Base-by-base conservation (phyloP, 1,284 basidiomycete genomes). In the Phellopilus nigrolimitatus region DNA sequence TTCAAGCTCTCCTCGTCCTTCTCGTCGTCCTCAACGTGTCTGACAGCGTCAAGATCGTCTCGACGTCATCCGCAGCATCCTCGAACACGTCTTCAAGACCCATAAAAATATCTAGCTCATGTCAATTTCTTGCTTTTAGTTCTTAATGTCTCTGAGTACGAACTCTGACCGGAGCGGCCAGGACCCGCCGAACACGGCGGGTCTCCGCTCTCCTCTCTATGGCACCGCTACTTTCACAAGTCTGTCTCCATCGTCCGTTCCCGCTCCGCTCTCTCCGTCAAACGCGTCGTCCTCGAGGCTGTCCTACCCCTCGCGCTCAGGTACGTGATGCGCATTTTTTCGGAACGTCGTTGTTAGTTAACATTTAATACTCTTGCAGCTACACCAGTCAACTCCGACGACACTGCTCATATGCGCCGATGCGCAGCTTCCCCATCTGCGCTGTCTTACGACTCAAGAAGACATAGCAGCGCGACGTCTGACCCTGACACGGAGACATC, bases 191-290 rank as follows among this genome's bases (percentile, higher is more conserved):
- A 30, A 34, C 17, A 6, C 19, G 6, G 40, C 46, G 45, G 53
- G 53, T 34, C 53, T 55, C 28, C 53, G 53, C 38, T 76, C 74
- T 30, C 74, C 75, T 13, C 62, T 73, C 2, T 75, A 69, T 55
- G 74, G 74, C 56, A 75, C 75, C 22, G 73, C 75, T 25, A 78
- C 75, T 1, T 78, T 73, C 57, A 71, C 74, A 21, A 70, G 69
- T 0, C 63, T 78, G 49, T 70, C 72, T 24, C 64, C 66, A 28
- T 67, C 75, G 1, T 70, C 72, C 55, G 65, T 70, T 31, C 63
- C 68, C 15, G 27, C 44, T 4, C 48, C 53, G 6, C 41, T 51
- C n/a, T 51, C 53, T 1, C 34, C 49, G 13, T 49, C 47, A 22
- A 36, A 28, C 1, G 63, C 68, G 52, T 73, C 74, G n/a, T 71